Conservation (phyloP, 2,329 filamentous ascomycete species). For the Aspergillus pseudoglaucus region DNA sequence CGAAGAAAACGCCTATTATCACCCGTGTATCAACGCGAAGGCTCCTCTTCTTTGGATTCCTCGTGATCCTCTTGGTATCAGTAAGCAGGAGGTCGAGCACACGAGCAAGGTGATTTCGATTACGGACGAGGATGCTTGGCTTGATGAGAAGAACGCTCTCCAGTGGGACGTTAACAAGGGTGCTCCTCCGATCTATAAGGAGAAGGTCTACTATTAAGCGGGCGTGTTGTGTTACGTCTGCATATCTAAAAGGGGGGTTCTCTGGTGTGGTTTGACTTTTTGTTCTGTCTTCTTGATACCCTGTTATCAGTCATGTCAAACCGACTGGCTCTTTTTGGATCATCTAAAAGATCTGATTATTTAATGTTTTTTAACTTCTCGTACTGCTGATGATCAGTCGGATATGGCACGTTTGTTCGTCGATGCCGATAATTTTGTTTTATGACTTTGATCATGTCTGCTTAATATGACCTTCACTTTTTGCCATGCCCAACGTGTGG, state of each 20-base stretch:
- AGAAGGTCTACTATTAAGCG: slow-evolving; percentile 48
- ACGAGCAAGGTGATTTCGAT: slow-evolving; percentile 67
- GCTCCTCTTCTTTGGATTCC: slow-evolving; percentile 80
- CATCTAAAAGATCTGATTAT: background rate
- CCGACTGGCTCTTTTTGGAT: background rate
- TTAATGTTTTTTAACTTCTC: too few relatives aligned
- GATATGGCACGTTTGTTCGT: too few relatives aligned
- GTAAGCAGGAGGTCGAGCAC: slow-evolving; percentile 68
- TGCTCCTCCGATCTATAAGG: slow-evolving; percentile 53
- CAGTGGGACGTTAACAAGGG: slow-evolving; percentile 52
- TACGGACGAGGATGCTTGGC: slow-evolving; percentile 67
- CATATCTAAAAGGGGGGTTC: background rate
- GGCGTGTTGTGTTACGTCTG: background rate
- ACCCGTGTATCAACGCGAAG: slow-evolving; percentile 59
- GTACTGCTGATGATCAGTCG: too few relatives aligned
- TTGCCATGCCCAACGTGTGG: too few relatives aligned
- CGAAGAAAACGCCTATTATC: slow-evolving; percentile 64
- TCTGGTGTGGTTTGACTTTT: background rate
- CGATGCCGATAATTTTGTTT: too few relatives aligned
- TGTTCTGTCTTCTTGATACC: background rate
- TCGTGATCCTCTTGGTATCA: slow-evolving; percentile 65
- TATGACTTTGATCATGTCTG: too few relatives aligned
- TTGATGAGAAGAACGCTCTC: slow-evolving; percentile 65
- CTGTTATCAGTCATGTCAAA: background rate
- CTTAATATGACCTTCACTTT: too few relatives aligned